A percentile compares a stretch with the other conserved stretches of the same genome.
phyloP scores from a whole-genome alignment of 805 yeast genomes.

The Candida michaelii region DNA sequence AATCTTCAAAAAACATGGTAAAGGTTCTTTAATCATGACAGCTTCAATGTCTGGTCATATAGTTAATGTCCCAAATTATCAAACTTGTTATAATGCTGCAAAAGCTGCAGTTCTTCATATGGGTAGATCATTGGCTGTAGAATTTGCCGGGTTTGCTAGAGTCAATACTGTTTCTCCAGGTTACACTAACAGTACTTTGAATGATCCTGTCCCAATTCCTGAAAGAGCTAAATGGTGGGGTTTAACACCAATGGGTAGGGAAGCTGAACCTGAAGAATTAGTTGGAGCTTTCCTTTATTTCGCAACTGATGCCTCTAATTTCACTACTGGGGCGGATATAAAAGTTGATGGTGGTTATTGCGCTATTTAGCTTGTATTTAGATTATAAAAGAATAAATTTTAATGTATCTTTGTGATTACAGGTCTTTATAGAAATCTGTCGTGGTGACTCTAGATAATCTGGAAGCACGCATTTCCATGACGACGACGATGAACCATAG shows the following conservation, averaged over 20 bases:
- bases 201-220: constrained; percentile 34
- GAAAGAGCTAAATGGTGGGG: constrained; percentile 38
- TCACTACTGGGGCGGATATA: constrained; percentile 46
- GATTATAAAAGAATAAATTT: too few species aligned
- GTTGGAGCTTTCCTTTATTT: constrained; percentile 47
- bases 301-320: constrained; percentile 45
- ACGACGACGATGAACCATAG: too few species aligned
- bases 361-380: too few species aligned
- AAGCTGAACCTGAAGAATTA: constrained; percentile 42
- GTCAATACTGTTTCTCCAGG: constrained; percentile 46
- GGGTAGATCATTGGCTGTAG: constrained; percentile 44
- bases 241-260: constrained; percentile 47
- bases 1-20: constrained; percentile 38
- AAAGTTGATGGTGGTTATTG: constrained; percentile 49
- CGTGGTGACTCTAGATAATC: too few species aligned
- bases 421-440: too few species aligned
- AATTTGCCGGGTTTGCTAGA: constrained; percentile 48
- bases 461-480: too few species aligned
- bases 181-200: constrained; percentile 40
- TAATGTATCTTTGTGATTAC: too few species aligned
- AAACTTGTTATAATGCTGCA: constrained; percentile 48
- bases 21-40: constrained; percentile 44
- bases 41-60: constrained; percentile 51
- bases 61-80: constrained; percentile 45
- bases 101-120: constrained; percentile 46